Conservation (phyloP, 1,139 yeast species). For the Taphrina populina region DNA sequence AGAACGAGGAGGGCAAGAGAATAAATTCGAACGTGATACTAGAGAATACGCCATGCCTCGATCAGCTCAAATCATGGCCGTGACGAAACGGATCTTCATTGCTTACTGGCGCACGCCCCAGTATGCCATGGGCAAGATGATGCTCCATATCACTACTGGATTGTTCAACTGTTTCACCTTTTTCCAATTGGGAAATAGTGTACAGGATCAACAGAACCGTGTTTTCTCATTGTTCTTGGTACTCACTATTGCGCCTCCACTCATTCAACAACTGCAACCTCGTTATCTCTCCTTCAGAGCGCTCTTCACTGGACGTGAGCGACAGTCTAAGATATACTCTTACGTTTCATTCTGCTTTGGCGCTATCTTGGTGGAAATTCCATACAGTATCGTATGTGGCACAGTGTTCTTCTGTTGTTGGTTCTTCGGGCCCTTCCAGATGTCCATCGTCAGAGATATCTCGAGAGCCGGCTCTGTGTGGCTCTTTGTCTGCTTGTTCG, state of each 20-base stretch:
- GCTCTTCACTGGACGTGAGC: conserved; percentile 74
- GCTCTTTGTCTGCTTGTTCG: conserved; percentile 57
- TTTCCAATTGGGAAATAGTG: conserved; percentile 45
- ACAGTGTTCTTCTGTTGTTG: conserved; percentile 68
- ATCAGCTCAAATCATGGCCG: conserved; percentile 54
- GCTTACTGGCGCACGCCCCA: conserved; percentile 76
- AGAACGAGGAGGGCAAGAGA: conserved; percentile 16
- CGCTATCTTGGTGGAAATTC: conserved; percentile 72
- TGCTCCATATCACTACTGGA: conserved; percentile 53
- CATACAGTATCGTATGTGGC: conserved; percentile 68
- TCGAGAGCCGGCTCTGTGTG: conserved; percentile 47
- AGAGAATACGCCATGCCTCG: conserved; percentile 49
- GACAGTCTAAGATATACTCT: conserved; percentile 63
- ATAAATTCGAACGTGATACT: conserved; percentile 25
- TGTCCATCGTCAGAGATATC: conserved; percentile 53
- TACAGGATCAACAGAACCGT: conserved; percentile 45
- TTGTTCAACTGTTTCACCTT: conserved; percentile 56
- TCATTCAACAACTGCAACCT: conserved; percentile 58
- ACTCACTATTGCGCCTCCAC: conserved; percentile 53
- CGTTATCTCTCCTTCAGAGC: conserved; percentile 61
- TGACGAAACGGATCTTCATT: conserved; percentile 55
- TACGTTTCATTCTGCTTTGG: conserved; percentile 59
- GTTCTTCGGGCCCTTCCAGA: conserved; percentile 57
- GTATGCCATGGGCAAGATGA: conserved; percentile 56
- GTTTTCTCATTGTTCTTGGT: conserved; percentile 56